A percentile compares a stretch with the other conserved stretches of the same genome.
phyloP scores from a whole-genome alignment of 1,284 basidiomycete species.

The Puccinia brachypodii region DNA sequence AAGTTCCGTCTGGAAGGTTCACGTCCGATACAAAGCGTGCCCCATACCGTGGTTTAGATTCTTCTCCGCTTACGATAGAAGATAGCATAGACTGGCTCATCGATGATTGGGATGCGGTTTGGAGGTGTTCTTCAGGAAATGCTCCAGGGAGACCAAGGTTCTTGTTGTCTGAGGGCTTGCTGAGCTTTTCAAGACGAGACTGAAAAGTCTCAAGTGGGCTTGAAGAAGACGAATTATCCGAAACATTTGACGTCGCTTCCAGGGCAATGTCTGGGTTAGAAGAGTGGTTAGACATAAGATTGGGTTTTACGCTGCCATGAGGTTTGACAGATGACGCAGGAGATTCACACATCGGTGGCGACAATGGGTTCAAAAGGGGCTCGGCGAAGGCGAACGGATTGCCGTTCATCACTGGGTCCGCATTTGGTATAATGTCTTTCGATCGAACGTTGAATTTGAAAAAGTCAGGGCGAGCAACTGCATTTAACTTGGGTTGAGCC shows the following conservation, averaged over 20 bases:
- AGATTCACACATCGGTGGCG: not conserved
- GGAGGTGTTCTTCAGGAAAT: conserved; percentile 5
- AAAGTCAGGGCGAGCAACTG: not conserved
- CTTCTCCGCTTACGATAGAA: not conserved
- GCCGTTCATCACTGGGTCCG: not conserved
- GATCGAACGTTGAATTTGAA: not conserved
- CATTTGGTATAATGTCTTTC: not conserved
- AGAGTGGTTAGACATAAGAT: not conserved
- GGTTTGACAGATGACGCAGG: not conserved
- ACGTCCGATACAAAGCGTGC: conserved; percentile 68
- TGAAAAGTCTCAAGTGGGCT: not conserved
- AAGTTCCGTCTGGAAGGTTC: conserved; percentile 72
- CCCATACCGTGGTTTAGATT: conserved; percentile 27
- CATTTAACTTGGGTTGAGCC: not conserved
- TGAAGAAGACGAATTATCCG: not conserved
- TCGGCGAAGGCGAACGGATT: not conserved
- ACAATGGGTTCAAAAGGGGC: not conserved
- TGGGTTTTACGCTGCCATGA: not conserved
- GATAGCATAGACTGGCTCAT: not conserved
- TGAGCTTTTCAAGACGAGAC: not conserved
- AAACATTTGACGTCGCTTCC: not conserved
- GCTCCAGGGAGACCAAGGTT: conserved; percentile 9
- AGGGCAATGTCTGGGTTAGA: not conserved
- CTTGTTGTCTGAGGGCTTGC: not conserved
- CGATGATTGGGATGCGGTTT: not conserved